A percentile compares a stretch with the other conserved stretches of the same genome.
Conservation (phyloP, 805 yeast genomes). For the Spathaspora boniae region DNA sequence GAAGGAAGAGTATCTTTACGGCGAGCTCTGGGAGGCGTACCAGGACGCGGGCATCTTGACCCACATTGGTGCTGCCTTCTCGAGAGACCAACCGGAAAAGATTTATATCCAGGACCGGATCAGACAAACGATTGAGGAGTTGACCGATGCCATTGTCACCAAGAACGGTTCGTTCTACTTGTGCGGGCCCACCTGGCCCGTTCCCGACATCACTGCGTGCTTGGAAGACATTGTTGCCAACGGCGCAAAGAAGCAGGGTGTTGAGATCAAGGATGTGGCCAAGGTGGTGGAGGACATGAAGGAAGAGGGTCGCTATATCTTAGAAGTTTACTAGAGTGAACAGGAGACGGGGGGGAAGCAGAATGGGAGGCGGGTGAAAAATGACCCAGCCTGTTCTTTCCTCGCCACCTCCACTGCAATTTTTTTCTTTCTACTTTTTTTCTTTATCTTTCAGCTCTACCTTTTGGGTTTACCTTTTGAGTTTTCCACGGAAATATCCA, state of each 20-base stretch:
- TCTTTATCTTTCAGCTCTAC: neutral
- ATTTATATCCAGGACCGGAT: slow-evolving; percentile 93
- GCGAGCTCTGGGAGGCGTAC: slow-evolving; percentile 97
- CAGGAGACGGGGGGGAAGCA: neutral
- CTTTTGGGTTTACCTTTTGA: neutral
- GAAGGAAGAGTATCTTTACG: slow-evolving; percentile 91
- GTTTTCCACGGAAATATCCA: neutral
- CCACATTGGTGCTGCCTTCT: slow-evolving; percentile 95
- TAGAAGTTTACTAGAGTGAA: slow-evolving; percentile 80
- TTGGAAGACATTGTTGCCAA: slow-evolving; percentile 71
- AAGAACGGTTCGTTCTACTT: slow-evolving; percentile 88
- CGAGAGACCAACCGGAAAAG: slow-evolving; percentile 94
- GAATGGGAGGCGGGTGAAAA: neutral
- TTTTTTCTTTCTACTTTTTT: neutral
- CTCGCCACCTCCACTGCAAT: too few relatives aligned
- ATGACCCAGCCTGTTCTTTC: neutral
- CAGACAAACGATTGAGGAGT: slow-evolving; percentile 65
- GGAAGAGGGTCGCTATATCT: slow-evolving; percentile 85
- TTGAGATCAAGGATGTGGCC: slow-evolving; percentile 61
- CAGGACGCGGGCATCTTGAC: slow-evolving; percentile 89
- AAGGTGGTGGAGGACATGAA: slow-evolving; percentile 89
- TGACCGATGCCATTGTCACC: slow-evolving; percentile 74
- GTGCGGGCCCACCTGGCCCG: slow-evolving; percentile 99
- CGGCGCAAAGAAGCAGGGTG: slow-evolving; percentile 68
- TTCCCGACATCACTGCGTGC: slow-evolving; percentile 91